A percentile compares a stretch with the other conserved stretches of the same genome.
Conservation (phyloP, 2,329 filamentous ascomycete species). For the Aspergillus quadrilineatus region DNA sequence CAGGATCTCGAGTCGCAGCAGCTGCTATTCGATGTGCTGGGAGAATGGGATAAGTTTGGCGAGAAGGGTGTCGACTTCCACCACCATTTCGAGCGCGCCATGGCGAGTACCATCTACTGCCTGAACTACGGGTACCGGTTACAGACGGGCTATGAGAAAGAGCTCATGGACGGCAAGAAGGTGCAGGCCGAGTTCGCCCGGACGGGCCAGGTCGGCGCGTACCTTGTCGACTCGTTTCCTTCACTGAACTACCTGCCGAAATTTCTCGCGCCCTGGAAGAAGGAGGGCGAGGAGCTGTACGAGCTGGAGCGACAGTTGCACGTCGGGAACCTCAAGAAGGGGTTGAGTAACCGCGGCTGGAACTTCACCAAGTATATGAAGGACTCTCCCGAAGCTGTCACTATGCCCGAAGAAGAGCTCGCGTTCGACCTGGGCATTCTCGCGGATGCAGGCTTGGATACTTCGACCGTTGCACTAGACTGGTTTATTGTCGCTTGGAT, state of each 20-base stretch:
- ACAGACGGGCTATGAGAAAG: background rate
- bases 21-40: background rate
- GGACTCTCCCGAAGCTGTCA: background rate
- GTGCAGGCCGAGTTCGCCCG: background rate
- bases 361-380: background rate
- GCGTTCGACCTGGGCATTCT: slow-evolving; percentile 1
- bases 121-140: background rate
- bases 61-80: background rate
- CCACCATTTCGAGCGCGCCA: background rate
- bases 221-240: background rate
- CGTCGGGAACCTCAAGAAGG: background rate
- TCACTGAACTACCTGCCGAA: background rate
- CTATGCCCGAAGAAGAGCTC: background rate
- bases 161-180: background rate
- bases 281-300: background rate
- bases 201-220: background rate
- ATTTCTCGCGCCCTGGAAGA: slow-evolving; percentile 2
- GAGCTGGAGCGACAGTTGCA: background rate
- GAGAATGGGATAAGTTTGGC: background rate
- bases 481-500: slow-evolving; percentile 7
- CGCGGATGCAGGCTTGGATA: background rate
- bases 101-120: slow-evolving; percentile 2
- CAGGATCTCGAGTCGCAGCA: slow-evolving; percentile 5
- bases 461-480: background rate
- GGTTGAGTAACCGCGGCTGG: background rate